phyloP scores from a whole-genome alignment of 2,329 filamentous ascomycete species.

The Arthroderma sp. region DNA sequence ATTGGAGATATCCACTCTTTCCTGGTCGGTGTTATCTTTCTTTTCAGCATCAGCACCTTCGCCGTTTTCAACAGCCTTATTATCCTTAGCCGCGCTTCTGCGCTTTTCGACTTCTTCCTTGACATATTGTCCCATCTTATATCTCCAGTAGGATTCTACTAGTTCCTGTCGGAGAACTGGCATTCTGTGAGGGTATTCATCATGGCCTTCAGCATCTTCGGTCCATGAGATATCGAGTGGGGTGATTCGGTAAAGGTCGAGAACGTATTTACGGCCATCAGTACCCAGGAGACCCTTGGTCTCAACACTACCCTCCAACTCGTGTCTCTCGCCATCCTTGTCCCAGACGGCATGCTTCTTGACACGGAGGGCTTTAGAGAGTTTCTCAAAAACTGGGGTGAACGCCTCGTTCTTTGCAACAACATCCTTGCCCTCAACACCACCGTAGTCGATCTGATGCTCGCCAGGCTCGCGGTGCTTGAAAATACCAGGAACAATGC shows the following conservation, averaged over 20 bases:
- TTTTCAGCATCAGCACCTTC: constrained; percentile 35
- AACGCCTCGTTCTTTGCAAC: constrained; percentile 86
- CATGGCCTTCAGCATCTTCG: constrained; percentile 54
- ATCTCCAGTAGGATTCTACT: constrained; percentile 71
- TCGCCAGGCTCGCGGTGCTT: constrained; percentile 95
- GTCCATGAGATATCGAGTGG: constrained; percentile 85
- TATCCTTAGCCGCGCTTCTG: constrained; percentile 32
- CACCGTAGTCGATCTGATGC: constrained; percentile 97
- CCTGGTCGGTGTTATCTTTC: constrained; percentile 38
- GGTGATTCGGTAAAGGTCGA: constrained; percentile 89
- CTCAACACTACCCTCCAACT: constrained; percentile 89
- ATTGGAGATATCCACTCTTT: constrained; percentile 70
- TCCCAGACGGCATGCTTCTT: constrained; percentile 98
- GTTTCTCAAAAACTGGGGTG: constrained; percentile 68
- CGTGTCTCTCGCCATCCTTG: constrained; percentile 80
- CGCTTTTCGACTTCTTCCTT: constrained; percentile 61
- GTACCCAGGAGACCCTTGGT: constrained; percentile 97
- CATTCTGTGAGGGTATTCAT: constrained; percentile 86
- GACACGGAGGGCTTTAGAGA: constrained; percentile 79
- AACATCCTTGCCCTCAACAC: constrained; percentile 91
- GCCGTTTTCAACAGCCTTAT: constrained; percentile 21
- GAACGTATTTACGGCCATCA: constrained; percentile 91
- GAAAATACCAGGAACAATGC: constrained; percentile 97
- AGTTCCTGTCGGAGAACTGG: constrained; percentile 83
- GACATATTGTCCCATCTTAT: constrained; percentile 81